Conservation (phyloP, 768 basidiomycete genomes). For the Termitomyces sp. region DNA sequence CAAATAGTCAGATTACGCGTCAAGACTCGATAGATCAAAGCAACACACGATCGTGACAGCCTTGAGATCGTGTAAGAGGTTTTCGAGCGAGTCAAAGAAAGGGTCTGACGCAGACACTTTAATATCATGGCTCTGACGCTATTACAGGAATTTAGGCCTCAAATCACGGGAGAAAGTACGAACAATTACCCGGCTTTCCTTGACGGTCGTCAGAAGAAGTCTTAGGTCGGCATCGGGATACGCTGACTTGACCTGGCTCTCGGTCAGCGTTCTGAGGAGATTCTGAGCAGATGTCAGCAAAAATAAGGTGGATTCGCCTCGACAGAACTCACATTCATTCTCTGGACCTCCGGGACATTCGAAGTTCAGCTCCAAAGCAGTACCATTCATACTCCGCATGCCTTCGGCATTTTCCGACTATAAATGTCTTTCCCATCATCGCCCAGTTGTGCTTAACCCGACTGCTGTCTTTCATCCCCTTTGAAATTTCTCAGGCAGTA, state of each 20-base stretch:
- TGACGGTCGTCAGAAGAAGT: slow-evolving; percentile 77
- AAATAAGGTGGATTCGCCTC: slow-evolving; percentile 20
- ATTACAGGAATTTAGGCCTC: slow-evolving; percentile 2
- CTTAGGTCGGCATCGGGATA: slow-evolving; percentile 69
- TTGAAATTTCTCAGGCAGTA: background rate
- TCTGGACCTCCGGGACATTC: slow-evolving; percentile 21
- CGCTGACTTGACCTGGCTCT: slow-evolving; percentile 60
- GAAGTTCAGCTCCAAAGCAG: slow-evolving; percentile 16
- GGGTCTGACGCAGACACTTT: slow-evolving; percentile 65
- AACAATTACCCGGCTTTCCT: slow-evolving; percentile 77
- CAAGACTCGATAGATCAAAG: slow-evolving; percentile 7
- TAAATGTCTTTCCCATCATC: background rate
- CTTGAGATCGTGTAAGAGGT: slow-evolving; percentile 79
- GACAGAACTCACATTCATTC: slow-evolving; percentile 38
- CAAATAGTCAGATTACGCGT: slow-evolving; percentile 23
- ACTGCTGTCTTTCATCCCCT: background rate
- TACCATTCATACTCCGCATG: slow-evolving; percentile 11
- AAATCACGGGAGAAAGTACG: slow-evolving; percentile 14
- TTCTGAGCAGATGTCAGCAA: slow-evolving; percentile 45
- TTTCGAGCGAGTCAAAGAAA: slow-evolving; percentile 93
- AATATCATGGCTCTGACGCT: slow-evolving; percentile 48
- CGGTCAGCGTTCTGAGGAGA: slow-evolving; percentile 82
- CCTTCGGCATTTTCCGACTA: slow-evolving; percentile 10
- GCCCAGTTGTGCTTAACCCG: background rate
- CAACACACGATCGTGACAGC: slow-evolving; percentile 60